Evolutionary conservation across 805 yeast species (phyloP), one percentile per base, ranked within the genome.

Genomic region (Suhomyces emberorum): DNA sequence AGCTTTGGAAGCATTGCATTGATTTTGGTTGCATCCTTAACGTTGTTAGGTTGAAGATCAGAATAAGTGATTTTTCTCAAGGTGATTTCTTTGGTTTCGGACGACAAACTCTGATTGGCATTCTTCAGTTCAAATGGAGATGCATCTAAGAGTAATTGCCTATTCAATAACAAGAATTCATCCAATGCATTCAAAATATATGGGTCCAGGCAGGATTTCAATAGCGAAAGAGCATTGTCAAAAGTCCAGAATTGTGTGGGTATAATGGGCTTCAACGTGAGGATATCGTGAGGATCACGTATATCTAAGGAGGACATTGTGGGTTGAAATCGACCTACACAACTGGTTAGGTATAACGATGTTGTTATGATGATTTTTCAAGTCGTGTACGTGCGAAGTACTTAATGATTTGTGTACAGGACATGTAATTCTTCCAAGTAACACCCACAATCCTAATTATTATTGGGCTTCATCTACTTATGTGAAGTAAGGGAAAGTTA

Each of bases 11-110:
- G 54, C 2, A 59, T 15, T 1, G 59, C 44, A 2, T 76, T 51
- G 21, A 79, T 48, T 12, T 59, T 61, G 4, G 49, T 42, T 4
- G 81, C 76, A 35, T 61, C 63, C 11, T 61, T 51, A 27, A 63
- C 58, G 30, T 63, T 59, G 4, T 42, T 46, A 14, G 61, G 50
- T 1, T 65, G 55, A 15, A 69, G 54, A 21, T 59, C 54, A 3
- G 65, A 51, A 46, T 65, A 69, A 8, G 60, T 51, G 6, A 65
- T 51, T 15, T 67, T 70, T 35, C 79, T 63, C 26, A 77, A 43
- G 1, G 62, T 48, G 17, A 74, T 43, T 12, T 66, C 68, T 23
- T 54, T 57, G 18, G 43, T 38, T 6, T 33, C 44, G 8, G 32
- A 28, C 7, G 18, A 27, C 11, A 29, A 17, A 4, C 44, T 17